Conservation (phyloP, 352 stramenopile species). For the Phytophthora niederhauseri region DNA sequence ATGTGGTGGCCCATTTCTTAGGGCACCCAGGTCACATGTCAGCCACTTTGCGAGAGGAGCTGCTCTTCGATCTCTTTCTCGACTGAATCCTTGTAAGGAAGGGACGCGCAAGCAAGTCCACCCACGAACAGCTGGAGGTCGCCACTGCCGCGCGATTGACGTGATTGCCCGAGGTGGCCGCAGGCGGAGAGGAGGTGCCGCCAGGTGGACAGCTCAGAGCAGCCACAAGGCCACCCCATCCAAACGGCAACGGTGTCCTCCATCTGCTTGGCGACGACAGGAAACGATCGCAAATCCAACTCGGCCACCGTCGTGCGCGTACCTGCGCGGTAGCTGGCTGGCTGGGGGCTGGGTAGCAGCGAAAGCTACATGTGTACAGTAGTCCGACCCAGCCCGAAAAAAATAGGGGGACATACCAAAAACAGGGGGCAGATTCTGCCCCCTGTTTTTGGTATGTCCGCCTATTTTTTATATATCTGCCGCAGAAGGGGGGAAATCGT, state of each 20-base stretch:
- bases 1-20: conserved; percentile 27
- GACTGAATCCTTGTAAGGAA: conserved; percentile 7
- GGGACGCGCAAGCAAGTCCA: conserved; percentile 4
- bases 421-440: too few relatives aligned
- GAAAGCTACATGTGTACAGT: too few relatives aligned
- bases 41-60: conserved; percentile 5
- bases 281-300: background rate
- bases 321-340: too few relatives aligned
- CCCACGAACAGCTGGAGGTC: conserved; percentile 12
- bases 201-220: conserved; percentile 11
- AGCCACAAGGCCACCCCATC: conserved; percentile 21
- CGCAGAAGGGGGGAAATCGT: too few relatives aligned
- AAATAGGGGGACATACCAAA: too few relatives aligned
- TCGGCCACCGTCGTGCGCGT: background rate
- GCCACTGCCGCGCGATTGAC: background rate
- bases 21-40: conserved; percentile 1
- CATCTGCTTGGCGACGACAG: conserved; percentile 13
- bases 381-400: too few relatives aligned
- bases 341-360: too few relatives aligned
- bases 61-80: conserved; percentile 1
- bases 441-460: too few relatives aligned
- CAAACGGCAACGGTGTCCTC: conserved; percentile 16
- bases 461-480: too few relatives aligned
- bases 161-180: conserved; percentile 9
- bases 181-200: conserved; percentile 19